Evolutionary conservation across 2,329 filamentous ascomycete species (phyloP).

Genomic region (Truncatella angustata): DNA sequence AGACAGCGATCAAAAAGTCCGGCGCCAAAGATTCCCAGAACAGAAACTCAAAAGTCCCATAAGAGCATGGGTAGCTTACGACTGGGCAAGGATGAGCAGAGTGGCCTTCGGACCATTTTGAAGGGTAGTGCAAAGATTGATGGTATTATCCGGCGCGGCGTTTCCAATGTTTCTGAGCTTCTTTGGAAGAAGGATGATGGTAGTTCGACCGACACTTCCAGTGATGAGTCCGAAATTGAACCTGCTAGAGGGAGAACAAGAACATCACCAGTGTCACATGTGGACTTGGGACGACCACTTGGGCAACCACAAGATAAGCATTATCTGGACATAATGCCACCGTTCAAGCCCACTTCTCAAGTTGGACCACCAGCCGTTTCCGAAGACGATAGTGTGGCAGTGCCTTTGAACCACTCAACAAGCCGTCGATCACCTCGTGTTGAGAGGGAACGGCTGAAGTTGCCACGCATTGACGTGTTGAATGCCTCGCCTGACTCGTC

Average conservation of each 20-base stretch:
- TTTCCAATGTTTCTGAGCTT: slow-evolving; percentile 56
- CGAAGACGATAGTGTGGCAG: slow-evolving; percentile 15
- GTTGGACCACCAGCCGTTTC: slow-evolving; percentile 19
- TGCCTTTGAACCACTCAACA: slow-evolving; percentile 15
- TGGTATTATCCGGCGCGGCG: slow-evolving; percentile 62
- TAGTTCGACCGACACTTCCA: slow-evolving; percentile 37
- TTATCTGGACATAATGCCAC: slow-evolving; percentile 52
- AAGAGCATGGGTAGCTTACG: slow-evolving; percentile 49
- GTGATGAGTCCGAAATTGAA: slow-evolving; percentile 50
- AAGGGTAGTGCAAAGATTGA: slow-evolving; percentile 70
- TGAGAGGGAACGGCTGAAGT: slow-evolving; percentile 48
- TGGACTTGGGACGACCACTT: slow-evolving; percentile 28
- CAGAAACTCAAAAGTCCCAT: slow-evolving; percentile 48
- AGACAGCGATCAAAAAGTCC: slow-evolving; percentile 37
- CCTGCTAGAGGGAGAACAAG: slow-evolving; percentile 36
- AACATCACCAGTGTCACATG: slow-evolving; percentile 34
- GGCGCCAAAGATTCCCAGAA: slow-evolving; percentile 35
- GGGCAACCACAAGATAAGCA: slow-evolving; percentile 37
- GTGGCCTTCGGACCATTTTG: slow-evolving; percentile 70
- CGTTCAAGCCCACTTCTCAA: slow-evolving; percentile 41
- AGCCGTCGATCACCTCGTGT: slow-evolving; percentile 44
- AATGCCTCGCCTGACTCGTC: slow-evolving; percentile 38
- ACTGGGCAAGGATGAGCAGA: slow-evolving; percentile 42
- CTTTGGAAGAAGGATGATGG: slow-evolving; percentile 52
- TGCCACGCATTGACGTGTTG: slow-evolving; percentile 46